Conservation (phyloP, 2,329 filamentous ascomycete genomes). For the Aspergillus puulaauensis region DNA sequence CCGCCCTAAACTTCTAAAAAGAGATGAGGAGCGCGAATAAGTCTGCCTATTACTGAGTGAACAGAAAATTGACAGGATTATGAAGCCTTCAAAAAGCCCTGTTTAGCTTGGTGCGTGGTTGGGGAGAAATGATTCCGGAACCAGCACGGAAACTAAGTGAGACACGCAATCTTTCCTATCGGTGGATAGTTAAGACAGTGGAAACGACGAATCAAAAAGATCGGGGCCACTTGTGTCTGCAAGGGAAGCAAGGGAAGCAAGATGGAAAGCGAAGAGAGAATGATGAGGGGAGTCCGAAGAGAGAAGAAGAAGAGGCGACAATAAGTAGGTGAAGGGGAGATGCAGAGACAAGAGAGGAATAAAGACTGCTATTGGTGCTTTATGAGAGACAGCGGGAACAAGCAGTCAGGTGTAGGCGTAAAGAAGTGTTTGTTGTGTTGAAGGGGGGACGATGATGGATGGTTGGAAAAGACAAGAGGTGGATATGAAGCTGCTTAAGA, state of each 20-base stretch:
- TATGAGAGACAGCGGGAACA: neutral
- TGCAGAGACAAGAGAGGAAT: conserved; percentile 5
- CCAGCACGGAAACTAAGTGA: conserved; percentile 5
- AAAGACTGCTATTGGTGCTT: neutral
- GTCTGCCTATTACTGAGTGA: neutral
- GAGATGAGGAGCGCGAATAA: conserved; percentile 2
- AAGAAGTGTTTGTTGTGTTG: neutral
- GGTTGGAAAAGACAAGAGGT: neutral
- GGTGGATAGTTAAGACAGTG: conserved; percentile 1
- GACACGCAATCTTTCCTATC: conserved; percentile 3
- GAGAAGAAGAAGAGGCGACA: conserved; percentile 13
- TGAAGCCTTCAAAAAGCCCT: neutral
- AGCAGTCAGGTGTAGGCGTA: neutral
- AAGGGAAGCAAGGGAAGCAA: conserved; percentile 10
- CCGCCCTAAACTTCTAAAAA: neutral
- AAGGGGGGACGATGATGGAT: neutral
- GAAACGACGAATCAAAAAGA: neutral
- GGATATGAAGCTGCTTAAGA: conserved; percentile 15
- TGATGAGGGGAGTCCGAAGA: conserved; percentile 4
- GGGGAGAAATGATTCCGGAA: neutral
- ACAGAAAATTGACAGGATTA: neutral
- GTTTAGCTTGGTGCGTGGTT: neutral
- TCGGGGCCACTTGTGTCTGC: neutral
- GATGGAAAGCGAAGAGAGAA: conserved; percentile 2
- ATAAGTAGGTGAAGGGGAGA: conserved; percentile 1